These are phyloP conservation scores for Staphylotrichum longicolle DNA, from an alignment of 495 filamentous ascomycete genomes.

Conservation along the genomic window DNA sequence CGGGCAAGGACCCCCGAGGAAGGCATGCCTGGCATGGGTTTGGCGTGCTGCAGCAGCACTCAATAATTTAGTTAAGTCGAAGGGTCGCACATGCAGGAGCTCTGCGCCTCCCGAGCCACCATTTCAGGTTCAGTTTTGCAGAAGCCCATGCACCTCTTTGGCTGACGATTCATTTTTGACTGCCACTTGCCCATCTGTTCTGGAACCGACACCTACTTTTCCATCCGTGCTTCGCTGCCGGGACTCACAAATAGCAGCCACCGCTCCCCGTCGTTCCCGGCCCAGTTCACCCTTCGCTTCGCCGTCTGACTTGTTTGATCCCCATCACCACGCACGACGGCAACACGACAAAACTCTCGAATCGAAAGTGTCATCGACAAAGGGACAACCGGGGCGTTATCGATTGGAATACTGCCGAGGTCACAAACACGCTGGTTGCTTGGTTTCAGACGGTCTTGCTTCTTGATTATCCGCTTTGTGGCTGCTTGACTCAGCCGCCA, in stretches of 20 bases:
- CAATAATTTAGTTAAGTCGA: constrained; percentile 6
- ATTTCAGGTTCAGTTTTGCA: not conserved
- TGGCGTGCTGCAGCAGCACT: constrained; percentile 20
- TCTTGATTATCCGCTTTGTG: not conserved
- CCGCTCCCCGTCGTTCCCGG: not conserved
- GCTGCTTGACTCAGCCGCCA: not conserved
- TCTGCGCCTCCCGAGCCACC: constrained; percentile 4
- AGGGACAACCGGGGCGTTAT: too few species aligned
- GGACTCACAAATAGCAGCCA: not conserved
- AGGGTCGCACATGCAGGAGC: constrained; percentile 1
- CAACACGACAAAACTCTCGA: not conserved
- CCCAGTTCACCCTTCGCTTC: not conserved
- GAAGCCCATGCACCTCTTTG: not conserved
- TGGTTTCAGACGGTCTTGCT: not conserved
- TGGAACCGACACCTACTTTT: not conserved
- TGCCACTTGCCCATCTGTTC: not conserved
- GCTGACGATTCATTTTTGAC: not conserved
- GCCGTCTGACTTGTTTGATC: constrained; percentile 3
- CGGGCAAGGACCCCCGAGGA: constrained; percentile 6
- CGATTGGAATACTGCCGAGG: not conserved
- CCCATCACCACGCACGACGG: constrained; percentile 6
- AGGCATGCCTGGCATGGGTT: constrained; percentile 6
- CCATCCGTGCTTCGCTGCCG: not conserved
- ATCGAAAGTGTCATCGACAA: too few species aligned
- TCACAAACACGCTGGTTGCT: not conserved